These are phyloP conservation scores for Rhizopogon vulgaris DNA, from an alignment of 768 basidiomycete genomes.

Conservation along the genomic window DNA sequence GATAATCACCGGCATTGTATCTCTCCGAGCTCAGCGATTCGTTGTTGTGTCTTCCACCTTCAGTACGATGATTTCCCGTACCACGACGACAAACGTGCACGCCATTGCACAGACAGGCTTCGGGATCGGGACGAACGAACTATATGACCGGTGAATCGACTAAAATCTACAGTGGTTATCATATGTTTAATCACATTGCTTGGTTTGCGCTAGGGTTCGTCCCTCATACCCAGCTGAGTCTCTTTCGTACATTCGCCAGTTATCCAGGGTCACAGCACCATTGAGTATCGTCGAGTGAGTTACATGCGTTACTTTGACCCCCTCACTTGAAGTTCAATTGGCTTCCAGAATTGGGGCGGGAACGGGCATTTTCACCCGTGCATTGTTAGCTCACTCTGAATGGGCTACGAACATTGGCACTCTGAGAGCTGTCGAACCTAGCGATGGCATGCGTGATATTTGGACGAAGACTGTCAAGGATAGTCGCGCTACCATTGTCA, in stretches of 20 bases:
- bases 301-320: background rate
- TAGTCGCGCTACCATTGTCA: constrained; percentile 40
- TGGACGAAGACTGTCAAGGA: constrained; percentile 57
- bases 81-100: constrained; percentile 45
- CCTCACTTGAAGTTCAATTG: background rate
- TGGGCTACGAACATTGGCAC: constrained; percentile 45
- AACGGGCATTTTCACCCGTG: constrained; percentile 86
- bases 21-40: background rate
- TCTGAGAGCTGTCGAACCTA: constrained; percentile 76
- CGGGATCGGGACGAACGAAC: constrained; percentile 73
- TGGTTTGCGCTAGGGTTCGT: constrained; percentile 46
- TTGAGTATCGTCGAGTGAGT: constrained; percentile 70
- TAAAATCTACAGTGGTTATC: background rate
- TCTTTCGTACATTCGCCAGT: constrained; percentile 52
- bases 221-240: constrained; percentile 75
- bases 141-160: constrained; percentile 59
- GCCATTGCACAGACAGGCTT: constrained; percentile 68
- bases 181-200: background rate
- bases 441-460: constrained; percentile 74
- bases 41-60: background rate
- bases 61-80: background rate
- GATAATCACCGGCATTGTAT: background rate
- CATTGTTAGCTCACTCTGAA: constrained; percentile 59
- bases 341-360: constrained; percentile 67
- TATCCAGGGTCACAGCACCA: constrained; percentile 31